phyloP scores from a whole-genome alignment of 2,329 filamentous ascomycete species.

The Aureobasidium pullulans region DNA sequence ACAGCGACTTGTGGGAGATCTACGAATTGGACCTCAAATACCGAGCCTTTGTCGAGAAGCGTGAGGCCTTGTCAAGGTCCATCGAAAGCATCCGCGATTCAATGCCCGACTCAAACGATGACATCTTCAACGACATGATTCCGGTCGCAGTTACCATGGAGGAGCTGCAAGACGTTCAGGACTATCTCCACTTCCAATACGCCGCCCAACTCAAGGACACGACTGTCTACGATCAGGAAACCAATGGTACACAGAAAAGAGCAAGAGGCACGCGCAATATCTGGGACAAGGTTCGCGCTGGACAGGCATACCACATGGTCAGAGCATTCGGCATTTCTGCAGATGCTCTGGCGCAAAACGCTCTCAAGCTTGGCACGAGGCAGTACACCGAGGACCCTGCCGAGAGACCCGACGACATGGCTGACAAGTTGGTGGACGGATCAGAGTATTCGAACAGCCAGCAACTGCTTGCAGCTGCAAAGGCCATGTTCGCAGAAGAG shows the following conservation, averaged over 20 bases:
- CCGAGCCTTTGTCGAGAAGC: constrained; percentile 83
- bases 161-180: constrained; percentile 91
- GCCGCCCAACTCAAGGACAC: constrained; percentile 75
- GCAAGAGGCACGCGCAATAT: constrained; percentile 75
- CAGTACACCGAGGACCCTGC: constrained; percentile 78
- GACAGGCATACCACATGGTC: constrained; percentile 74
- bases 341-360: constrained; percentile 82
- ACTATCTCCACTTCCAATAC: constrained; percentile 94
- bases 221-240: constrained; percentile 52
- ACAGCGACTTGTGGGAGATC: constrained; percentile 91
- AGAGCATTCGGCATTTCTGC: constrained; percentile 84
- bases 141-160: constrained; percentile 76
- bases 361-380: constrained; percentile 67
- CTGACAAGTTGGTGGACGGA: constrained; percentile 66
- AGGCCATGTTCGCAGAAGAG: constrained; percentile 85
- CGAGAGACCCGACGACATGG: constrained; percentile 75
- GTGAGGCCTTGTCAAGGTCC: constrained; percentile 72
- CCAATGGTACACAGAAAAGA: constrained; percentile 64
- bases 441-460: constrained; percentile 68
- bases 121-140: constrained; percentile 76
- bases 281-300: constrained; percentile 76
- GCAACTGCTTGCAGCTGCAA: constrained; percentile 69
- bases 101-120: constrained; percentile 57
- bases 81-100: constrained; percentile 38
- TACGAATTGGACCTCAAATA: constrained; percentile 94